These are phyloP conservation scores for Wickerhamiella bombiphila DNA, from an alignment of 805 yeast species.

Conservation along the genomic window DNA sequence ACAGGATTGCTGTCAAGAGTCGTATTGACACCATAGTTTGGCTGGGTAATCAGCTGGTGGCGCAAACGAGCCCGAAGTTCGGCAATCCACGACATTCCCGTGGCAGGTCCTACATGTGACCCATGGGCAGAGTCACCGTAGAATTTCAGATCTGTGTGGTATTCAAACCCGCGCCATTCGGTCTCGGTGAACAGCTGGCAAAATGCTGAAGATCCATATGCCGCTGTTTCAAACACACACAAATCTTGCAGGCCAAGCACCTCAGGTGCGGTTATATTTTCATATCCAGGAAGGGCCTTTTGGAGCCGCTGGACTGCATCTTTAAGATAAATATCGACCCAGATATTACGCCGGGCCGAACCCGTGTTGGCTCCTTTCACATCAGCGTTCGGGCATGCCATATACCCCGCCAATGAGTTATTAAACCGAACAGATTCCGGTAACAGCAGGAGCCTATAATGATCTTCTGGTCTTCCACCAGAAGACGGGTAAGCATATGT, in stretches of 20 bases:
- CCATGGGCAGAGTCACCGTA: constrained; percentile 57
- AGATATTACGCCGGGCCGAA: constrained; percentile 18
- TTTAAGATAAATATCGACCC: constrained; percentile 32
- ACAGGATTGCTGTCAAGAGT: constrained; percentile 22
- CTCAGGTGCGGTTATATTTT: constrained; percentile 37
- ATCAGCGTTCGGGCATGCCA: constrained; percentile 25
- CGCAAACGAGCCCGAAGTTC: constrained; percentile 31
- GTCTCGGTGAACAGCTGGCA: constrained; percentile 55
- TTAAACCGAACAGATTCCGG: constrained; percentile 22
- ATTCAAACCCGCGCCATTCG: constrained; percentile 50
- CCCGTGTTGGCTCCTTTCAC: constrained; percentile 19
- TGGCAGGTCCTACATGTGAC: constrained; percentile 31
- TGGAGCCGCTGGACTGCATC: constrained; percentile 46
- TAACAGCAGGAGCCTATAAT: constrained; percentile 24
- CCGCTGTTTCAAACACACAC: constrained; percentile 67
- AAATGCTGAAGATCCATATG: constrained; percentile 48
- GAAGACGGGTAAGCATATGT: constrained; percentile 22
- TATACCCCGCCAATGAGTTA: constrained; percentile 28
- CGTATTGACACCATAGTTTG: constrained; percentile 34
- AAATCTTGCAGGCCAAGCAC: constrained; percentile 38
- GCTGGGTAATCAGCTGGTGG: constrained; percentile 35
- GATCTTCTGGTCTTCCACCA: constrained; percentile 19
- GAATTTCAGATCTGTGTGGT: constrained; percentile 41
- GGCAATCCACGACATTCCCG: constrained; percentile 44
- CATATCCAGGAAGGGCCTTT: constrained; percentile 37